phyloP scores from a whole-genome alignment of 2,329 filamentous ascomycete genomes.

The Alternaria arbusti region DNA sequence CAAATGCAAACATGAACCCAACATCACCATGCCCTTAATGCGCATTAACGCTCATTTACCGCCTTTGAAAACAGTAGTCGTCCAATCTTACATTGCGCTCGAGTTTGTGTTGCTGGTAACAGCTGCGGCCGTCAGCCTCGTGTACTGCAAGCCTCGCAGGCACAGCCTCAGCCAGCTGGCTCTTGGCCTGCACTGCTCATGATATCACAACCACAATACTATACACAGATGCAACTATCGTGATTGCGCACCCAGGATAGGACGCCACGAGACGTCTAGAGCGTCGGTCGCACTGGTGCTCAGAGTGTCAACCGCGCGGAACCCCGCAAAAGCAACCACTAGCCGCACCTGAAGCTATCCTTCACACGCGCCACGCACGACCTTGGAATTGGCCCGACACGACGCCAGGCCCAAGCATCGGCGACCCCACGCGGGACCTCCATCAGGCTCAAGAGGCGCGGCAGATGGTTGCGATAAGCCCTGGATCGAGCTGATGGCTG shows the following conservation, averaged over 20 bases:
- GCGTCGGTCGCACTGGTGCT: not conserved
- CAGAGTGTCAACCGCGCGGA: not conserved
- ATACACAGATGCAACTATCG: not conserved
- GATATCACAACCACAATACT: not conserved
- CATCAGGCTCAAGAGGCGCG: not conserved
- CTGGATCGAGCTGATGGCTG: not conserved
- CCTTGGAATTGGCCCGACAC: not conserved
- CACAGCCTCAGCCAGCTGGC: not conserved
- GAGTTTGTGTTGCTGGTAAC: not conserved
- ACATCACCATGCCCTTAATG: not conserved
- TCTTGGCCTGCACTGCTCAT: not conserved
- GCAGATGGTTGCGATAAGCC: conserved; percentile 6
- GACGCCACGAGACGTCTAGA: not conserved
- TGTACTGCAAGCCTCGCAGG: not conserved
- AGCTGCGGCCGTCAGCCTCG: not conserved
- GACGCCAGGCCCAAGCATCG: not conserved
- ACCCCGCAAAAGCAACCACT: conserved; percentile 1
- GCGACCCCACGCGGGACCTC: conserved; percentile 7
- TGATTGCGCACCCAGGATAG: not conserved
- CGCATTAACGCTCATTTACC: conserved; percentile 1
- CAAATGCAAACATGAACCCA: not conserved
- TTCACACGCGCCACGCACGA: not conserved
- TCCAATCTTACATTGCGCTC: not conserved
- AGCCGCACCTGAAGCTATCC: not conserved
- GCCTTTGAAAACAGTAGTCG: not conserved